Conservation (phyloP, 139 green algal species). For the Chlorella ohadii region DNA sequence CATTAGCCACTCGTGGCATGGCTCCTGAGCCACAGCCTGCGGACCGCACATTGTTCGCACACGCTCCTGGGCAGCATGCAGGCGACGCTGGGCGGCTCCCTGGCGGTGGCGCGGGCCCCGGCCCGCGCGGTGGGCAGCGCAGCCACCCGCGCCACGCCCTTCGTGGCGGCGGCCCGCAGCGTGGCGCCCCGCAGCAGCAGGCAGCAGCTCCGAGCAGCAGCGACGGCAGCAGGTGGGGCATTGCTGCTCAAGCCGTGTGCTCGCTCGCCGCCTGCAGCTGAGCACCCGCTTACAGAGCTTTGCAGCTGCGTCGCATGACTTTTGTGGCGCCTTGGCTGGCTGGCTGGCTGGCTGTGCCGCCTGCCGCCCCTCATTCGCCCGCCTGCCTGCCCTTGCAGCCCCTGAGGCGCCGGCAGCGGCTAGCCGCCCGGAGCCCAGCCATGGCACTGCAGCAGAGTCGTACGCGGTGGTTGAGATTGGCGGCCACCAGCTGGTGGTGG, state of each 20-base stretch:
- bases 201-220: slow-evolving; percentile 7
- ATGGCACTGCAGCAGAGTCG: slow-evolving; percentile 54
- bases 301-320: background rate
- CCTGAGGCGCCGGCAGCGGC: slow-evolving; percentile 12
- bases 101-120: background rate
- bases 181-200: background rate
- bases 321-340: background rate
- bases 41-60: too few species aligned
- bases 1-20: background rate
- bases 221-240: slow-evolving; percentile 26
- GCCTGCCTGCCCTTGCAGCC: background rate
- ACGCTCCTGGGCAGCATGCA: background rate
- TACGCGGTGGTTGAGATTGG: slow-evolving; percentile 93
- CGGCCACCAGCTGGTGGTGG: slow-evolving; percentile 91
- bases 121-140: background rate
- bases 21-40: background rate
- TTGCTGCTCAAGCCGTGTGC: background rate
- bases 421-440: slow-evolving; percentile 33
- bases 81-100: slow-evolving; percentile 2
- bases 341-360: background rate
- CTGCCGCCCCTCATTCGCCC: background rate
- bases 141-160: background rate
- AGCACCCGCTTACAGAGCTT: background rate
- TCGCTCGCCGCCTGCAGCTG: background rate
- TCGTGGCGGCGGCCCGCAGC: background rate